Conservation (phyloP, 164 flowering plant species). For the Umbilicus rupestris region DNA sequence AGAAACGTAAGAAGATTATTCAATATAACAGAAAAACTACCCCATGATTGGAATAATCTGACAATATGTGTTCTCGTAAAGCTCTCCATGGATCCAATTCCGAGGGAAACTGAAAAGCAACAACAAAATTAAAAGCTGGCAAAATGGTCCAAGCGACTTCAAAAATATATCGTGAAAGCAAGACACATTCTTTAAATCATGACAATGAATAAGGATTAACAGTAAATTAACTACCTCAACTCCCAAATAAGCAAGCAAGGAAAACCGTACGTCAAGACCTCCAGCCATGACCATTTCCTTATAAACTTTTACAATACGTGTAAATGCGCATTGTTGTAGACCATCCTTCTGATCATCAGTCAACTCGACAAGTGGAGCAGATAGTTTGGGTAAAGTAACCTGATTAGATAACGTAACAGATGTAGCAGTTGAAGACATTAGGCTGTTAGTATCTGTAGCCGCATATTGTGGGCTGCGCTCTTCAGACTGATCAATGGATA, state of each 20-base stretch:
- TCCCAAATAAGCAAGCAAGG: conserved; percentile 72
- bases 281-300: conserved; percentile 76
- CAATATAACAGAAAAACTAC: conserved; percentile 20
- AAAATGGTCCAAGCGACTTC: background rate
- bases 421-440: conserved; percentile 43
- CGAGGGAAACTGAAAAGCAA: conserved; percentile 56
- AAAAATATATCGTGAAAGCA: background rate
- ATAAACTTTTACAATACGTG: conserved; percentile 69
- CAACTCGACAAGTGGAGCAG: conserved; percentile 66
- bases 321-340: conserved; percentile 51
- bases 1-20: background rate
- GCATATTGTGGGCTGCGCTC: conserved; percentile 59
- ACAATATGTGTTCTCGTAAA: conserved; percentile 61
- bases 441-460: conserved; percentile 34
- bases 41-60: conserved; percentile 77
- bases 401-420: conserved; percentile 33
- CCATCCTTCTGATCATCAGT: conserved; percentile 64
- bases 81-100: conserved; percentile 80
- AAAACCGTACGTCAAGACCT: conserved; percentile 52
- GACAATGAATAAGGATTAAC: background rate
- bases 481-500: conserved; percentile 68
- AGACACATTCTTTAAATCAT: background rate
- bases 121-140: background rate
- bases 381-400: conserved; percentile 66
- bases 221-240: conserved; percentile 54